A percentile compares a stretch with the other conserved stretches of the same genome.
Evolutionary conservation across 306 rosid species (phyloP).

Genomic region (Elaeagnus macrophylla): DNA sequence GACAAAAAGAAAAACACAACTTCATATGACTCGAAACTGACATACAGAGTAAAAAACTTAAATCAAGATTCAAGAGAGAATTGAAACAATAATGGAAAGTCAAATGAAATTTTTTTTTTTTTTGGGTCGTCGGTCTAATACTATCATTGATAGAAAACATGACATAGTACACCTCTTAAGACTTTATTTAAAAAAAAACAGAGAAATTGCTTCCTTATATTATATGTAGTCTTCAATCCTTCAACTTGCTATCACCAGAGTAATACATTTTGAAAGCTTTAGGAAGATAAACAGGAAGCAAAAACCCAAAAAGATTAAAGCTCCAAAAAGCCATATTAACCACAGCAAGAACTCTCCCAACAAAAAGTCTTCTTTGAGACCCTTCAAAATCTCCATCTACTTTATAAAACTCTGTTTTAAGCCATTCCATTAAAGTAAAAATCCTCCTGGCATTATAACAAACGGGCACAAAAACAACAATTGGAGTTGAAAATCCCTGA

Average conservation of each 20-base stretch:
- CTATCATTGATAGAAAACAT: too few relatives aligned
- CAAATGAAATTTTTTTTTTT: too few relatives aligned
- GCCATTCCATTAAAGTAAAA: slow-evolving; percentile 64
- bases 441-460: slow-evolving; percentile 66
- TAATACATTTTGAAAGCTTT: slow-evolving; percentile 65
- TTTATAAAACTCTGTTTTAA: slow-evolving; percentile 57
- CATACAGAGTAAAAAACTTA: too few relatives aligned
- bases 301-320: slow-evolving; percentile 82
- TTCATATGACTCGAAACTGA: too few relatives aligned
- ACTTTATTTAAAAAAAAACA: background rate
- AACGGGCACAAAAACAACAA: slow-evolving; percentile 78
- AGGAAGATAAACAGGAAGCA: slow-evolving; percentile 86
- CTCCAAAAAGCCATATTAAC: slow-evolving; percentile 85
- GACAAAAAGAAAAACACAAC: too few relatives aligned
- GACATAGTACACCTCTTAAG: background rate
- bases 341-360: slow-evolving; percentile 68
- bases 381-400: slow-evolving; percentile 32
- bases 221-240: slow-evolving; percentile 17
- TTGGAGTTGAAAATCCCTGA: slow-evolving; percentile 47
- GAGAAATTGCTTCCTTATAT: background rate
- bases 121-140: too few relatives aligned
- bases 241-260: slow-evolving; percentile 25
- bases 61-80: too few relatives aligned
- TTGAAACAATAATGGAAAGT: too few relatives aligned
- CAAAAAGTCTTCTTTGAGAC: slow-evolving; percentile 33